Base-by-base conservation (phyloP, 805 yeast genomes). In the Priceomyces medius region DNA sequence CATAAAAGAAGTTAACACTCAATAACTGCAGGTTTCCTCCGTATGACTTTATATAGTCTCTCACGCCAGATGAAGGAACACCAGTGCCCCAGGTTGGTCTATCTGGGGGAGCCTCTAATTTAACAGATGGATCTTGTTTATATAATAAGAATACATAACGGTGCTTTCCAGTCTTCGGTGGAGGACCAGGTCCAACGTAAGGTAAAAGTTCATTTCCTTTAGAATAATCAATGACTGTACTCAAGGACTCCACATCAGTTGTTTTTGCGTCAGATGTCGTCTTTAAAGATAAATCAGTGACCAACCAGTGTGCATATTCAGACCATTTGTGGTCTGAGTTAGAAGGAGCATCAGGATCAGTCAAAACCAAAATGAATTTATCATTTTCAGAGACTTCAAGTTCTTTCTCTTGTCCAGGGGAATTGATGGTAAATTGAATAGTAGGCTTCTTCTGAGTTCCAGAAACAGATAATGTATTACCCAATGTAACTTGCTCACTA, bases 311-410 rank as follows among this genome's bases (percentile, higher is more conserved):
- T 40, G 85, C 80, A 59, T 72, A 89, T 63, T 89, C 96, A 2
- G 93, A 83, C 95, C 95, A 88, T 58, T 81, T 87, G 56, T 83
- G 80, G 60, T 89, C 96, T 2, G 77, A 73, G 51, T 80, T 76
- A 3, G 89, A 77, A 10, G 97, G 97, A 6, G 97, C 97, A 68
- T 89, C 97, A 1, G 97, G 97, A 62, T 89, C 97, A 6, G 97
- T 90, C 49, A 89, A 51, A 2, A 86, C 85, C 49, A 90, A 66
- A 8, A 93, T 80, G 65, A 85, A 89, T 38, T 74, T 64, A 49
- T 80, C 83, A 19, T 71, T 61, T 18, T 61, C 51, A 12, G 66
- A 55, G 28, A 75, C 64, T 47, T 68, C 72, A 48, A 72, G 52
- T 26, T 70, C 72, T 16, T 62, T 57, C 32, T 74, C 73, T 40